Evolutionary conservation across 2,329 filamentous ascomycete genomes (phyloP).

Genomic region (Penicillium italicum): DNA sequence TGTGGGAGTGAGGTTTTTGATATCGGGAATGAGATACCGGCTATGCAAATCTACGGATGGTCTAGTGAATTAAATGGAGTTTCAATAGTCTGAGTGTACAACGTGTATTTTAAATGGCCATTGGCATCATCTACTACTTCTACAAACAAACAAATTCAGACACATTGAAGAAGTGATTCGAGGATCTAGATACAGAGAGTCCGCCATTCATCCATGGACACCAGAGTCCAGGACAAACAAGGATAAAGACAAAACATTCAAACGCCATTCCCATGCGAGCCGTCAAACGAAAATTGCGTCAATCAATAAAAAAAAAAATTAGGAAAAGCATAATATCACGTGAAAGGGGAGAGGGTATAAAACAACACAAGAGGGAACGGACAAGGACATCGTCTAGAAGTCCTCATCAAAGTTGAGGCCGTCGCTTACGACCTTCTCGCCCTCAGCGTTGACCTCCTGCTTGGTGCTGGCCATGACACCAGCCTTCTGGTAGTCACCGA

Average conservation of each 20-base stretch:
- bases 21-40: not conserved
- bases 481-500: slow-evolving; percentile 98
- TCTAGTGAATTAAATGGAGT: not conserved
- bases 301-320: slow-evolving; percentile 26
- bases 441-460: slow-evolving; percentile 56
- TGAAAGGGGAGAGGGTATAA: slow-evolving; percentile 25
- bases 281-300: slow-evolving; percentile 26
- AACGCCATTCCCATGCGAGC: slow-evolving; percentile 38
- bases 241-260: slow-evolving; percentile 8
- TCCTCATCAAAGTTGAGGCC: slow-evolving; percentile 96
- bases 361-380: slow-evolving; percentile 18
- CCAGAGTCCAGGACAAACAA: slow-evolving; percentile 13
- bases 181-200: slow-evolving; percentile 24
- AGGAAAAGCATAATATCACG: slow-evolving; percentile 27
- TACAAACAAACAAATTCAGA: not conserved
- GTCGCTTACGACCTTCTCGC: slow-evolving; percentile 39
- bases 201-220: slow-evolving; percentile 22
- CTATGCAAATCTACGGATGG: not conserved
- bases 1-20: not conserved
- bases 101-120: not conserved
- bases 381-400: slow-evolving; percentile 61
- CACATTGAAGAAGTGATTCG: slow-evolving; percentile 18
- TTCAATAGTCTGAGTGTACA: not conserved
- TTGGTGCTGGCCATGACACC: slow-evolving; percentile 95
- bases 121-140: not conserved